These are phyloP conservation scores for Neospora caninum DNA, from an alignment of 169 alveolate species.

Conservation along the genomic window DNA sequence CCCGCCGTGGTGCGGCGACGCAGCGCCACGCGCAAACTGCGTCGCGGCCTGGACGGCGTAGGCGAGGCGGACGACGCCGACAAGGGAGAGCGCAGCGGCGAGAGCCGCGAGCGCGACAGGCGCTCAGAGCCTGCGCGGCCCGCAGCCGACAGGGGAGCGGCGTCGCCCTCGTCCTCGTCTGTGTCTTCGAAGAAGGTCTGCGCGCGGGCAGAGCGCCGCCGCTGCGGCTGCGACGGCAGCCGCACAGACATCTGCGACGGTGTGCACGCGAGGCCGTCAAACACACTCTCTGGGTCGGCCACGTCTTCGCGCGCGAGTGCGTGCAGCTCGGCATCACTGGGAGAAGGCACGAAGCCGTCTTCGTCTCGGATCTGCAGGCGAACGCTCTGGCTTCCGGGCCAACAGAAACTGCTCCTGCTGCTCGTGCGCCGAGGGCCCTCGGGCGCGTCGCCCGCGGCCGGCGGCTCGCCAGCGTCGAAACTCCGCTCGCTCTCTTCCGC, in stretches of 20 bases:
- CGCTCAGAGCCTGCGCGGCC: neutral
- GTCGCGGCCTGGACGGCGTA: neutral
- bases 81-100: neutral
- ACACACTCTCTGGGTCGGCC: neutral
- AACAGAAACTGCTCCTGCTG: neutral
- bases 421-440: neutral
- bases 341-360: neutral
- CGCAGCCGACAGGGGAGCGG: neutral
- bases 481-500: too few relatives aligned
- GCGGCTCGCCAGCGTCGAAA: too few relatives aligned
- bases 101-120: neutral
- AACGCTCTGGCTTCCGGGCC: neutral
- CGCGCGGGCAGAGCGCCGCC: neutral
- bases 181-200: neutral
- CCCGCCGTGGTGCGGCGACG: neutral
- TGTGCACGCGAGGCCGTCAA: neutral
- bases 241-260: slow-evolving; percentile 17
- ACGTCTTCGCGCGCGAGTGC: neutral
- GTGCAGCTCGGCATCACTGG: neutral
- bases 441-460: neutral
- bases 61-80: neutral
- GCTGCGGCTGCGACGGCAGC: slow-evolving; percentile 10
- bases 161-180: neutral
- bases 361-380: neutral
- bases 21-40: neutral